Base-by-base conservation (phyloP, 176 grass and related monocot genomes). In the Raddia distichophylla region DNA sequence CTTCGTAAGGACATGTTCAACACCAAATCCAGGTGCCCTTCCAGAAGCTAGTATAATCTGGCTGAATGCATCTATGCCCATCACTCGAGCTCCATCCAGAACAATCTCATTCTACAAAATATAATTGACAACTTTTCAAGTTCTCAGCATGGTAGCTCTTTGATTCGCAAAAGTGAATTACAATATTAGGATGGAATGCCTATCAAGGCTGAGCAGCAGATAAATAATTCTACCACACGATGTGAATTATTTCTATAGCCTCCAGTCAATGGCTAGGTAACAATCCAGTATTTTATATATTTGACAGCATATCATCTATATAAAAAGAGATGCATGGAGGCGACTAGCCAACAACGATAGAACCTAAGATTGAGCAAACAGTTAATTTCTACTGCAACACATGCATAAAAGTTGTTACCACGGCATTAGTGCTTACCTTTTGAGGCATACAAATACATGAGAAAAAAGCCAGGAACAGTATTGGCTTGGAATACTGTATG, bases 1-100 rank as follows among this genome's bases (percentile, higher is more conserved):
- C 92, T 95, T 98, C 83, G 85, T 93, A 75, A 98, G 86, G 50
- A 98, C 67, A 91, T 95, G 90, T 62, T 98, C 92, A 84, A 70
- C 40, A 77, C 88, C 64, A 72, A 86, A n/a, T 84, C 82, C 88
- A 63, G 84, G 84, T 64, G 79, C 84, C 52, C 90, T 95, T 56
- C 90, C 89, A 67, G 86, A 93, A 80, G 92, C 83, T 20, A 95
- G 37, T 84, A 95, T 74, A 68, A 81, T 86, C 6, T 93, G 77
- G 65, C 45, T 93, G 50, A 90, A 90, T 77, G 88, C 90, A 85
- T 98, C 89, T 86, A 98, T 91, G 69, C 71, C 84, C 91, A 98
- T 93, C 64, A 95, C 86, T 71, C 90, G 86, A 84, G 96, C 90
- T 93, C 89, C 96, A 84, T 90, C 72, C 37, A 98, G 57, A 59